These are phyloP conservation scores for Hypericum androsaemum DNA, from an alignment of 345 rosid species.

Conservation along the genomic window DNA sequence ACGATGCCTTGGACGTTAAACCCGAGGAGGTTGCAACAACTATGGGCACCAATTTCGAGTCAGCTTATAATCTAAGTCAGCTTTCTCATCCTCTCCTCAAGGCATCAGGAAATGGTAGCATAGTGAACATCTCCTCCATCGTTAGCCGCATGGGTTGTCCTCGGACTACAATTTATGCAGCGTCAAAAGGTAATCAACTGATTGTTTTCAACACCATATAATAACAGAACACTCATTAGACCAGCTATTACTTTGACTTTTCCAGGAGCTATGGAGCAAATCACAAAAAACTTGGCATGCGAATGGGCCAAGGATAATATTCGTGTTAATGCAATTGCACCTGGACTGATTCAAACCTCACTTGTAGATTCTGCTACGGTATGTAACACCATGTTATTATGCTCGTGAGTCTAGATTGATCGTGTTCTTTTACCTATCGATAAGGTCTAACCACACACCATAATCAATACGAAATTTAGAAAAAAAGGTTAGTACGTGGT, in stretches of 20 bases:
- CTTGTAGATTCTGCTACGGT: not conserved
- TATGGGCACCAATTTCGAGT: conserved; percentile 1
- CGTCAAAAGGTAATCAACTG: not conserved
- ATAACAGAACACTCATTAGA: not conserved
- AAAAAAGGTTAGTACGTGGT: too few relatives aligned
- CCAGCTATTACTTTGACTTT: too few relatives aligned
- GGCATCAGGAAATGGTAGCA: not conserved
- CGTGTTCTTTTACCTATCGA: too few relatives aligned
- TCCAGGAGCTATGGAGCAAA: not conserved
- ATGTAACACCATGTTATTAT: not conserved
- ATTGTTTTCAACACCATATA: not conserved
- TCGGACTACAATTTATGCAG: not conserved
- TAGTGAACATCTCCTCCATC: too few relatives aligned
- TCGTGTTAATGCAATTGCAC: not conserved
- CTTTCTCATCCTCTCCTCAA: not conserved
- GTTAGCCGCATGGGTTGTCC: not conserved
- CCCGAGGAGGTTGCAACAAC: not conserved
- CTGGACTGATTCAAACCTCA: not conserved
- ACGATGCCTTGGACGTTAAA: not conserved
- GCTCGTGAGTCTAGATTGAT: too few relatives aligned
- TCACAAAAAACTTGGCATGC: not conserved
- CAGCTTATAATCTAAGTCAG: not conserved
- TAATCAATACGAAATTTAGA: too few relatives aligned
- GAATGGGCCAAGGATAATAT: conserved; percentile 2
- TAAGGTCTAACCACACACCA: too few relatives aligned